Conservation (phyloP, 805 yeast species). For the Saturnispora mendoncae region DNA sequence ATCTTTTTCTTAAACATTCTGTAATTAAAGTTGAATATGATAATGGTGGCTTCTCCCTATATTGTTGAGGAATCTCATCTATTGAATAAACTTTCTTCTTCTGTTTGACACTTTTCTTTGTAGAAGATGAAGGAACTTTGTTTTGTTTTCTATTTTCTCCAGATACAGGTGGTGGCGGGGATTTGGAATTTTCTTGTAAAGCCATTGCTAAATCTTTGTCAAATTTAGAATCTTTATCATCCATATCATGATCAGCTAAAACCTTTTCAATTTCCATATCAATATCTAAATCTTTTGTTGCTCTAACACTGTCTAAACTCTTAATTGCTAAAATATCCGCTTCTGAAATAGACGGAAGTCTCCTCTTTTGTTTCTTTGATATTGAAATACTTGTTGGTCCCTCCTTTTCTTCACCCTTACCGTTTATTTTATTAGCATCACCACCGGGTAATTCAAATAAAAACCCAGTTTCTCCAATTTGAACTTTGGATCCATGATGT, state of each 20-base stretch:
- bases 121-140: slow-evolving; percentile 10
- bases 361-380: slow-evolving; percentile 1
- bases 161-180: slow-evolving; percentile 14
- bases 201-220: slow-evolving; percentile 19
- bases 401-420: not conserved
- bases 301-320: not conserved
- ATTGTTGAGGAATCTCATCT: slow-evolving; percentile 86
- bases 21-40: slow-evolving; percentile 78
- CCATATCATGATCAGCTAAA: slow-evolving; percentile 16
- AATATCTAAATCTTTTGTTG: slow-evolving; percentile 10
- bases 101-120: slow-evolving; percentile 41
- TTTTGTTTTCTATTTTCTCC: slow-evolving; percentile 16
- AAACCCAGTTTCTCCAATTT: slow-evolving; percentile 88
- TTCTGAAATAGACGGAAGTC: slow-evolving; percentile 6
- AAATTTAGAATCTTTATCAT: slow-evolving; percentile 11
- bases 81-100: slow-evolving; percentile 59
- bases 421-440: not conserved
- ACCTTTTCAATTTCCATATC: slow-evolving; percentile 17
- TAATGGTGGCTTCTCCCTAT: slow-evolving; percentile 71
- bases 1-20: slow-evolving; percentile 60
- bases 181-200: slow-evolving; percentile 25
- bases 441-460: slow-evolving; percentile 66
- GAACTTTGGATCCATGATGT: slow-evolving; percentile 72
- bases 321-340: slow-evolving; percentile 5
- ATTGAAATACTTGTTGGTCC: slow-evolving; percentile 1